Evolutionary conservation across 371 early-diverging fungal species (phyloP).

Genomic region (Syncephalis plumigaleata): DNA sequence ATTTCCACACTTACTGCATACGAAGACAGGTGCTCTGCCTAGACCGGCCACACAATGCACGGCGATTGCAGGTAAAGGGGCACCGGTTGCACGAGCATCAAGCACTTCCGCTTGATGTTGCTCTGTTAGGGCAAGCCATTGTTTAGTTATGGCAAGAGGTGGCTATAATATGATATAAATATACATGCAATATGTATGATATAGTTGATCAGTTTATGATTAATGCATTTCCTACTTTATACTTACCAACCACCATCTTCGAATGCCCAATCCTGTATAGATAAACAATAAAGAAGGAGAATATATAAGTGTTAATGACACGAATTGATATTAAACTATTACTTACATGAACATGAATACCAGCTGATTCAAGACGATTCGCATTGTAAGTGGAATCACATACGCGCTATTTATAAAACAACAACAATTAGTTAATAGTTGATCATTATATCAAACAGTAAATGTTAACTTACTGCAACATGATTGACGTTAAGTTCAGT

Average conservation of each 20-base stretch:
- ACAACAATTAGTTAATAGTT: neutral
- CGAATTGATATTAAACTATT: too few species aligned
- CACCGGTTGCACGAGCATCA: too few species aligned
- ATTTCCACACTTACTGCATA: neutral
- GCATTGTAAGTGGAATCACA: slow-evolving; percentile 77
- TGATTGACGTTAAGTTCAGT: neutral
- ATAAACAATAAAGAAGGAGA: too few species aligned
- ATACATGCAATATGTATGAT: too few species aligned
- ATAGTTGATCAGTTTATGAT: too few species aligned
- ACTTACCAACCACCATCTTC: slow-evolving; percentile 10
- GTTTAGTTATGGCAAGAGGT: too few species aligned
- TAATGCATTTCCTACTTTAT: too few species aligned
- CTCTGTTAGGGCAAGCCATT: too few species aligned
- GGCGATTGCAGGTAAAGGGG: slow-evolving; percentile 36
- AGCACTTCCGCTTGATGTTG: too few species aligned
- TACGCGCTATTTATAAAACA: slow-evolving; percentile 22
- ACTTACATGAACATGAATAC: slow-evolving; percentile 51
- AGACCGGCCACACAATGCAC: slow-evolving; percentile 81
- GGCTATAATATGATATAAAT: too few species aligned
- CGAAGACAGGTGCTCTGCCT: slow-evolving; percentile 26
- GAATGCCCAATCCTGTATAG: slow-evolving; percentile 40
- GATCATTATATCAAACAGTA: neutral
- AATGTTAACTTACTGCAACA: neutral
- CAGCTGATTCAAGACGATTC: slow-evolving; percentile 30
- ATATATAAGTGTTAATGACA: too few species aligned